A percentile compares a stretch with the other conserved stretches of the same genome.
phyloP scores from a whole-genome alignment of 805 yeast genomes.

The Cyberlindnera maritima region DNA sequence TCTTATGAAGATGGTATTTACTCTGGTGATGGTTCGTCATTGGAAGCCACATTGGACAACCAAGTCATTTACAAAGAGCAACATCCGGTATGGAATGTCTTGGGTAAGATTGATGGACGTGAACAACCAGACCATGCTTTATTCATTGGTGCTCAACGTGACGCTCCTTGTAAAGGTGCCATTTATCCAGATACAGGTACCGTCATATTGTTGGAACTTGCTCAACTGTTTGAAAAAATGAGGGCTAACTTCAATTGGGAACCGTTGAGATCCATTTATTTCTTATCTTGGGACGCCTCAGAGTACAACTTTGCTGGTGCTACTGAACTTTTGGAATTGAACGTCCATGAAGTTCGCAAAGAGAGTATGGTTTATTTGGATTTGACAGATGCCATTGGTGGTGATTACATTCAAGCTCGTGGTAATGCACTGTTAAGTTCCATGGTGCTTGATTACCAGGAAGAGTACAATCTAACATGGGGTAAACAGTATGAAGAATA shows the following conservation, averaged over 20 bases:
- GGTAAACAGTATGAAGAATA: conserved; percentile 33
- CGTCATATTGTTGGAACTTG: conserved; percentile 65
- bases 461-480: conserved; percentile 52
- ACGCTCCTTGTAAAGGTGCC: conserved; percentile 75
- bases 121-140: conserved; percentile 76
- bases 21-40: conserved; percentile 22
- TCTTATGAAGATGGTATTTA: conserved; percentile 17
- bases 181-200: conserved; percentile 72
- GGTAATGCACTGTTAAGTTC: conserved; percentile 26
- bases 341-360: conserved; percentile 48
- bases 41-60: conserved; percentile 24
- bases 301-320: conserved; percentile 82
- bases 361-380: conserved; percentile 74
- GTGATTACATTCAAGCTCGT: conserved; percentile 49
- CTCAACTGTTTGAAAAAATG: conserved; percentile 63
- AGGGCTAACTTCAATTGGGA: conserved; percentile 69
- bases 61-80: conserved; percentile 30
- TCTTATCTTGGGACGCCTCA: conserved; percentile 80
- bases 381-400: conserved; percentile 60
- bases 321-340: conserved; percentile 69
- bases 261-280: conserved; percentile 79
- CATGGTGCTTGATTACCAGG: conserved; percentile 26
- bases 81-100: conserved; percentile 75
- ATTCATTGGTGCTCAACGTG: conserved; percentile 81
- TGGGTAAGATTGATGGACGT: conserved; percentile 74